Evolutionary conservation across 2,329 filamentous ascomycete genomes (phyloP), one percentile per base, ranked within the genome.

Genomic region (Juglanconis juglandina): DNA sequence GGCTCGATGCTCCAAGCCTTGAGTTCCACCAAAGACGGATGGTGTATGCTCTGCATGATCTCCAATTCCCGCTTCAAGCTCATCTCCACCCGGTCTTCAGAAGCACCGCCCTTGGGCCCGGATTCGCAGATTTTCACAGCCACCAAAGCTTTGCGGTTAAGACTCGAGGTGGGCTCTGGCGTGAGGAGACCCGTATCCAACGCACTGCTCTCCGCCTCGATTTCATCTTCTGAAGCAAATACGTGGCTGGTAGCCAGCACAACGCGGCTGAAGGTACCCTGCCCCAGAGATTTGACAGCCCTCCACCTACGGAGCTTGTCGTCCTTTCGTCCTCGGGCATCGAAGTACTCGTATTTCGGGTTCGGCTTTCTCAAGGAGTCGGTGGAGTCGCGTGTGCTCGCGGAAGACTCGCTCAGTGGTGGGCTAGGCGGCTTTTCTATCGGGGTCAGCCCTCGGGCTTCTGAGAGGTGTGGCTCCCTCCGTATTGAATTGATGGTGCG

Each of bases 101-200:
- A 95, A 4, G 93, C 94, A 50, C 94, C 94, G 56, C 95, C 95
- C 32, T 91, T 91, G 1, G 95, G 94, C 3, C 94, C 95, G 75
- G 96, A 92, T 73, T 97, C 92, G 71, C 96, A 94, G 49, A 99
- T 87, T 75, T 99, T 99, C 70, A 99, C 87, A 1, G 95, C 95
- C 3, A 98, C 95, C 13, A 99, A 79, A 56, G 90, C 91, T 69
- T 88, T 90, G n/a, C 87, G 86, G 64, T 90, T 80, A 52, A 86
- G 80, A 46, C 69, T 74, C 53, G 63, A 65, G 62, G 56, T 72
- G 58, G 65, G 66, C n/a, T 62, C 71, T 70, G 70, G 65, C 1
- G 68, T 68, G 10, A 68, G 57, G 1, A 63, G 60, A 73, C 75
- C 64, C 70, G 75, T 70, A 30, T 62, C 59, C 10, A 55, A 33